Evolutionary conservation across 805 yeast species (phyloP).

Genomic region (Starmerella stigmatis): DNA sequence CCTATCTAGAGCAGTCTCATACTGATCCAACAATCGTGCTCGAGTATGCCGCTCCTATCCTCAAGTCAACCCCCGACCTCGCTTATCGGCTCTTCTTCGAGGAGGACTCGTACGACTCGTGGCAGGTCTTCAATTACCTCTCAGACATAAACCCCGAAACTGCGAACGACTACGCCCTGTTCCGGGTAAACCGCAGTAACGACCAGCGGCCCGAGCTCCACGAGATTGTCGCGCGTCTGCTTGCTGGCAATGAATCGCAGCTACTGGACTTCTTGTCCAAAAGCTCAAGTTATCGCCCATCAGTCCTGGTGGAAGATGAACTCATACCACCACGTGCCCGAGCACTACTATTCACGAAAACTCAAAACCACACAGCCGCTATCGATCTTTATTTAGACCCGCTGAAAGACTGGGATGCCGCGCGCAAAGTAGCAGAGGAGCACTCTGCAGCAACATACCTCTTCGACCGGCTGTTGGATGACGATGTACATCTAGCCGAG

Average conservation of each 20-base stretch:
- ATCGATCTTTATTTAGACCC: constrained; percentile 48
- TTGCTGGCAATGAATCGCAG: background rate
- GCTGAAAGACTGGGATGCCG: constrained; percentile 44
- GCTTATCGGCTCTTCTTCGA: constrained; percentile 52
- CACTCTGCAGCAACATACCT: constrained; percentile 24
- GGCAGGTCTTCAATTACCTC: constrained; percentile 15
- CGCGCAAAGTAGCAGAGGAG: constrained; percentile 50
- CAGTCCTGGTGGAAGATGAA: constrained; percentile 1
- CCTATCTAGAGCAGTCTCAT: constrained; percentile 17
- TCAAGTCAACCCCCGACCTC: constrained; percentile 33
- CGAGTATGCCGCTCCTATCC: constrained; percentile 45
- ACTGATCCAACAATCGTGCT: constrained; percentile 45
- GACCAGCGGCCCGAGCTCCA: constrained; percentile 8
- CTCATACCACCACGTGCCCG: constrained; percentile 31
- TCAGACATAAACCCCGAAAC: background rate
- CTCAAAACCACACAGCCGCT: constrained; percentile 53
- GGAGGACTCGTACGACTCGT: constrained; percentile 28
- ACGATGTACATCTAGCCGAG: background rate
- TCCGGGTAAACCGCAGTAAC: constrained; percentile 3
- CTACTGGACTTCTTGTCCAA: constrained; percentile 5
- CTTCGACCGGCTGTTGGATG: constrained; percentile 12
- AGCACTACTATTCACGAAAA: constrained; percentile 47
- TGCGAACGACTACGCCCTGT: constrained; percentile 12
- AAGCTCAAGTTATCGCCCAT: constrained; percentile 4
- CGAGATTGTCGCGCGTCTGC: constrained; percentile 10